Percentiles rank a stretch among this genome's conserved stretches.
phyloP scores from a whole-genome alignment of 352 stramenopile genomes.

The Phytopythium cucurbitacearum region DNA sequence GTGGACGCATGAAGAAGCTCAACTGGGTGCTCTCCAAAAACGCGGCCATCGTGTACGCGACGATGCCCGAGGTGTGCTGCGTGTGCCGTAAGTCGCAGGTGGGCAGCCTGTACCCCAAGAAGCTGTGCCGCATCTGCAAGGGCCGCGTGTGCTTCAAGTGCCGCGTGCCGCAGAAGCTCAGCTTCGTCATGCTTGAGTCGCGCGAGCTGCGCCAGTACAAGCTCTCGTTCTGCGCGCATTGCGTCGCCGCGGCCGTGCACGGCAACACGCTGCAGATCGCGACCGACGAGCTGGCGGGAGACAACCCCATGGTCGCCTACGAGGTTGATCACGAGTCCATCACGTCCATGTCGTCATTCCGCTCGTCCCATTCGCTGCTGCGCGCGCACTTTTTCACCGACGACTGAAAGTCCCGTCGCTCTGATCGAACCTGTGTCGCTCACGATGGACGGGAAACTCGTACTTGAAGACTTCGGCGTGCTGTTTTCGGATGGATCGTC shows the following conservation, averaged over 20 bases:
- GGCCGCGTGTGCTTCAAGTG: conserved; percentile 22
- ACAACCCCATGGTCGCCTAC: conserved; percentile 20
- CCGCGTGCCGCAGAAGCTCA: conserved; percentile 17
- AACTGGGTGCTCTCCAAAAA: conserved; percentile 29
- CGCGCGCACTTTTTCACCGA: conserved; percentile 15
- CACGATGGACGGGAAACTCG: too few species aligned
- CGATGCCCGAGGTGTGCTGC: conserved; percentile 17
- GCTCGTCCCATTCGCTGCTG: conserved; percentile 18
- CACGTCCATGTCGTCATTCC: conserved; percentile 23
- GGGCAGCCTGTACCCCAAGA: conserved; percentile 12
- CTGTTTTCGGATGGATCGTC: too few species aligned
- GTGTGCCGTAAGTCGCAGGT: conserved; percentile 17
- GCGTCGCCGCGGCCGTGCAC: conserved; percentile 12
- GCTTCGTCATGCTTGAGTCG: conserved; percentile 16
- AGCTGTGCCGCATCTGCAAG: conserved; percentile 25
- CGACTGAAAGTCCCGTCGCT: not conserved
- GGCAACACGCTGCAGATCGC: conserved; percentile 13
- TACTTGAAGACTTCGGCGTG: too few species aligned
- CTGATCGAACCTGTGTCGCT: too few species aligned
- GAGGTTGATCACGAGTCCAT: conserved; percentile 27
- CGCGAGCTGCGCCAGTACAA: conserved; percentile 19
- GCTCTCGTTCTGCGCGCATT: conserved; percentile 19
- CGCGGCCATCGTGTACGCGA: conserved; percentile 13
- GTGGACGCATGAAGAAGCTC: conserved; percentile 33
- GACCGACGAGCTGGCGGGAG: conserved; percentile 17